Evolutionary conservation across 768 basidiomycete genomes (phyloP).

Genomic region (Amanita molliuscula): DNA sequence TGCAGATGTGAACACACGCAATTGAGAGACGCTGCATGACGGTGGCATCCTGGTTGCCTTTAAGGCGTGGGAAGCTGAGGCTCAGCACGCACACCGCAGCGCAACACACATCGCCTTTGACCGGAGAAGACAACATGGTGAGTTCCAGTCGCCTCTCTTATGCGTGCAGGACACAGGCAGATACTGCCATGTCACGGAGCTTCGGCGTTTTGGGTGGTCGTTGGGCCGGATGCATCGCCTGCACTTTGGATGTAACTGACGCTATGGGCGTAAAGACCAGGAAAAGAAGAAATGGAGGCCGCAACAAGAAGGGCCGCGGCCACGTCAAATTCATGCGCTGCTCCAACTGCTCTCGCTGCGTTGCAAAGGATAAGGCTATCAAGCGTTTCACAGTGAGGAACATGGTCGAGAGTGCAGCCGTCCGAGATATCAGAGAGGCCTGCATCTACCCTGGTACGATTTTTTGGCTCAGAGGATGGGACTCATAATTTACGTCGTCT

Average conservation of each 20-base stretch:
- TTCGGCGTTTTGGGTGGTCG: constrained; percentile 12
- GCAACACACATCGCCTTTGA: constrained; percentile 28
- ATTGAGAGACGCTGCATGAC: constrained; percentile 9
- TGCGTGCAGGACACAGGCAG: not conserved
- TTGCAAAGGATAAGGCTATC: constrained; percentile 99
- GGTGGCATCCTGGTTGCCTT: too few species aligned
- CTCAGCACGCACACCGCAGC: constrained; percentile 14
- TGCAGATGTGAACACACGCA: constrained; percentile 12
- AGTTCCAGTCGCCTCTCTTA: constrained; percentile 12
- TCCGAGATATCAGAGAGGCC: constrained; percentile 94
- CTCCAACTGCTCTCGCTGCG: constrained; percentile 98
- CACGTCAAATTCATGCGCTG: constrained; percentile 93
- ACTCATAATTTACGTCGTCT: constrained; percentile 1
- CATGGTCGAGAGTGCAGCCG: constrained; percentile 99
- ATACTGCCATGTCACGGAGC: constrained; percentile 7
- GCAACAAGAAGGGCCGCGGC: constrained; percentile 99
- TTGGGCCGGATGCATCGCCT: constrained; percentile 26
- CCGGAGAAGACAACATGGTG: constrained; percentile 31
- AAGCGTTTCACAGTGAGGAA: constrained; percentile 99
- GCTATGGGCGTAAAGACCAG: constrained; percentile 56
- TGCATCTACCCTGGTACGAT: constrained; percentile 80
- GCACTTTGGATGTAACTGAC: constrained; percentile 22
- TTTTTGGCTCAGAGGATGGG: not conserved
- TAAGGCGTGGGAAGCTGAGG: constrained; percentile 19
- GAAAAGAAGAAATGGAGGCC: constrained; percentile 98